phyloP scores from a whole-genome alignment of 1,284 basidiomycete genomes.

The Cryptococcus amylolentus region DNA sequence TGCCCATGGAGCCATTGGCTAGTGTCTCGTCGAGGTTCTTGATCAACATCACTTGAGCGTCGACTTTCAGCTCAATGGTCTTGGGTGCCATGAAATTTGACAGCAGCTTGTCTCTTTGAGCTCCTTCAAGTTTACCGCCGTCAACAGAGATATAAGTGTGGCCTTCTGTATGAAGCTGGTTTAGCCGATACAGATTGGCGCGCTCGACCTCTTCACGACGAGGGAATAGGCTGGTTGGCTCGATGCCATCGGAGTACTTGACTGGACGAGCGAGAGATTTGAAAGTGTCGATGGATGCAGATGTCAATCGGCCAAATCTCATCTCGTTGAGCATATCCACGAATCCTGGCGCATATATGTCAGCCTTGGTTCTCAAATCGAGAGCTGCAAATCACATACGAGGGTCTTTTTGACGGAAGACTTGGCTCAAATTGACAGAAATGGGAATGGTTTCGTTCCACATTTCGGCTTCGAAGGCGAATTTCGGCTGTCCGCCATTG shows the following conservation, averaged over 20 bases:
- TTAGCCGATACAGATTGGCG: conserved; percentile 67
- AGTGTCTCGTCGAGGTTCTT: conserved; percentile 71
- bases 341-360: conserved; percentile 57
- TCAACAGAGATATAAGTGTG: conserved; percentile 57
- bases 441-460: conserved; percentile 75
- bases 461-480: conserved; percentile 82
- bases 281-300: conserved; percentile 61
- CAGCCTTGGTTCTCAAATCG: conserved; percentile 9
- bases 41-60: conserved; percentile 66
- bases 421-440: conserved; percentile 82
- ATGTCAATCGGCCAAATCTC: conserved; percentile 69
- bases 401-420: conserved; percentile 67
- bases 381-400: conserved; percentile 32
- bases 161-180: conserved; percentile 48
- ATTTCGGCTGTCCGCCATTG: conserved; percentile 54
- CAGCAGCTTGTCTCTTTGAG: conserved; percentile 63
- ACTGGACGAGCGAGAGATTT: conserved; percentile 57
- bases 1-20: conserved; percentile 80
- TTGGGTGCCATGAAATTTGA: conserved; percentile 68
- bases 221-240: conserved; percentile 82
- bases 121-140: conserved; percentile 55
- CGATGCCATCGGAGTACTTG: conserved; percentile 65
- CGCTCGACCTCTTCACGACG: conserved; percentile 75
- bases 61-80: conserved; percentile 61
- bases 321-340: conserved; percentile 88